Base-by-base conservation (phyloP, 192 early-diverging fungal species). In the Dissophora globulifera region DNA sequence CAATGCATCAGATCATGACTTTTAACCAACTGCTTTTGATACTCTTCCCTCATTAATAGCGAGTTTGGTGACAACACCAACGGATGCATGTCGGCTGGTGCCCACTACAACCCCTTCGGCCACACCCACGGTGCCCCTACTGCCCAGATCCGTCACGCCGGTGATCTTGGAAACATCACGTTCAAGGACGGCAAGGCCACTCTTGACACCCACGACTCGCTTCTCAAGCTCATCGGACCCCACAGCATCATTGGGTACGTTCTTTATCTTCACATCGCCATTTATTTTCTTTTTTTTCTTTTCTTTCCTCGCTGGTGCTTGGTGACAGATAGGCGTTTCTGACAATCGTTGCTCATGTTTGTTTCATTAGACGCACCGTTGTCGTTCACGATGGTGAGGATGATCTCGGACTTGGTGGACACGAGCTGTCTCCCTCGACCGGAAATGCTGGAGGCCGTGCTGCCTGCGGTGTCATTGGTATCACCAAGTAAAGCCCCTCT, bases 401-500 rank as follows among this genome's bases (percentile, higher is more conserved):
- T 81, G 95, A 97, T 80, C 89, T 95, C 60, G 94, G 94, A 74
- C 54, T 79, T 13, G 89, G 88, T 59, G 88, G 86, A 49, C 85
- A 90, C 56, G 86, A 89, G 51, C 81, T 87, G n/a, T 94, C 92
- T 45, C 70, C 81, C 50, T 85, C 85, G 48, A 97, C 94, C 33
- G 95, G 95, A 54, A 94, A 97, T 58, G 93, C 94, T 79, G 95
- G 95, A 49, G 89, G 80, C 46, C 92, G 95, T 69, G 81, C 87
- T 51, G 91, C 90, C 38, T 97, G 95, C 83, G 95, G 94, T 84
- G 94, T 95, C 81, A 93, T 96, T 80, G 94, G 94, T 66, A 84
- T 89, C 69, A 62, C 86, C 69, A 81, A 86, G 63, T 87, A 84
- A 67, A 69, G 62, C 12, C 22, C 35, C 23, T 27, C n/a, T n/a